Evolutionary conservation across 2,329 filamentous ascomycete genomes (phyloP).

Genomic region (Amauroascus verrucosus): DNA sequence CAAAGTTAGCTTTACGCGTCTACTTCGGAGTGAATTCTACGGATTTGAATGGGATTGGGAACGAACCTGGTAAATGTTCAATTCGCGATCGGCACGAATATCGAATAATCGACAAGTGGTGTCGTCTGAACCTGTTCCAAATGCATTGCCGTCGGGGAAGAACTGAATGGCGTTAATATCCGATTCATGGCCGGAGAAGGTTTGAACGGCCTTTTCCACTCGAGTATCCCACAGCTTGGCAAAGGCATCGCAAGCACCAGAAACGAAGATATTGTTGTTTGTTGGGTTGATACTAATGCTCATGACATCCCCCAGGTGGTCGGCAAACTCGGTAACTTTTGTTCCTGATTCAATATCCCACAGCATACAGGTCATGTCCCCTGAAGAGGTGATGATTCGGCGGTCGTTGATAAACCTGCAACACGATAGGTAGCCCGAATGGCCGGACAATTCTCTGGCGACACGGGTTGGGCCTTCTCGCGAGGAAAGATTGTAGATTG

Average conservation of each 20-base stretch:
- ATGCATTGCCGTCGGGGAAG: conserved; percentile 97
- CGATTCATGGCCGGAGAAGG: conserved; percentile 94
- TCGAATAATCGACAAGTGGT: conserved; percentile 96
- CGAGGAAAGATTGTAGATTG: conserved; percentile 97
- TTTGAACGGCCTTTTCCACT: conserved; percentile 95
- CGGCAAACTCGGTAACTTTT: conserved; percentile 95
- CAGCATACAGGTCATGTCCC: conserved; percentile 99
- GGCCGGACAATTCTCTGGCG: conserved; percentile 87
- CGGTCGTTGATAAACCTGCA: conserved; percentile 98
- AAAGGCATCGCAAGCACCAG: conserved; percentile 97
- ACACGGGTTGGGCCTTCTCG: conserved; percentile 95
- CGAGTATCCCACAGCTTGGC: conserved; percentile 99
- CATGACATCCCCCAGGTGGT: conserved; percentile 98
- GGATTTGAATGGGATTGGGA: neutral
- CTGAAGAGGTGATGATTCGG: conserved; percentile 92
- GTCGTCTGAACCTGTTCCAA: conserved; percentile 95
- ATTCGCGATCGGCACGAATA: conserved; percentile 81
- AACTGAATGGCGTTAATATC: conserved; percentile 99
- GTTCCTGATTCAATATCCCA: conserved; percentile 98
- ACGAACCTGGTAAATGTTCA: conserved; percentile 57
- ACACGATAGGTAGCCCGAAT: conserved; percentile 95
- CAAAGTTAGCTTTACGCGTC: conserved; percentile 12
- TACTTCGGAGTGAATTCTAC: neutral
- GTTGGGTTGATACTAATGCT: conserved; percentile 99
- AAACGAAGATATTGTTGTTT: conserved; percentile 98